Conservation (phyloP, 257 asterid species). For the Solanum piurae region DNA sequence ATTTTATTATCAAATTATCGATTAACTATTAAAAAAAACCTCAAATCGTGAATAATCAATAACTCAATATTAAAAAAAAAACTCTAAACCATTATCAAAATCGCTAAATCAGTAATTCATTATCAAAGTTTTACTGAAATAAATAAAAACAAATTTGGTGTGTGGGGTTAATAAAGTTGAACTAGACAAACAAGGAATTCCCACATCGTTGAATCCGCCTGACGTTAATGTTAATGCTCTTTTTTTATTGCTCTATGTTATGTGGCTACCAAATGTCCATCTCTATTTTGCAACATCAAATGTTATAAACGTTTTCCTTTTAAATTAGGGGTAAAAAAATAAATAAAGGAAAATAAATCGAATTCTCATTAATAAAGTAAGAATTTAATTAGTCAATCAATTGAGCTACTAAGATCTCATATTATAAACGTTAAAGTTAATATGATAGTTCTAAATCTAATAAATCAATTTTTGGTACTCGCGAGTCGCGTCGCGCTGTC, state of each 20-base stretch:
- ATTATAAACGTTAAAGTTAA: neutral
- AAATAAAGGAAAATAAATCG: fast-evolving
- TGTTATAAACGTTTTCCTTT: neutral
- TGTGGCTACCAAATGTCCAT: neutral
- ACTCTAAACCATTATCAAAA: too few species aligned
- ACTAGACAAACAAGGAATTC: constrained; percentile 5
- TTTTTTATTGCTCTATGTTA: neutral
- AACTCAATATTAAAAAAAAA: too few species aligned
- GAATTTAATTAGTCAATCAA: too few species aligned
- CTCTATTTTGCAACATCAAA: neutral
- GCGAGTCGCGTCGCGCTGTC: neutral
- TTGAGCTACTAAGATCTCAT: too few species aligned
- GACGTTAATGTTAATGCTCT: neutral
- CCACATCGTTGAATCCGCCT: constrained; percentile 14
- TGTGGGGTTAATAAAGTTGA: neutral
- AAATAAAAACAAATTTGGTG: neutral
- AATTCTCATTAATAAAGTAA: too few species aligned
- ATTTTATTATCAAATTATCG: too few species aligned
- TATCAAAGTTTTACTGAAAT: too few species aligned
- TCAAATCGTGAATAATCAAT: neutral
- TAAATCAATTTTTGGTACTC: too few species aligned
- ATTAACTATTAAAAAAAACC: too few species aligned
- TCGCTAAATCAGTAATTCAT: too few species aligned
- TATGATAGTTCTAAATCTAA: neutral
- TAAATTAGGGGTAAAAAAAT: neutral